Conservation (phyloP, 768 basidiomycete species). For the Austroboletus festivus region DNA sequence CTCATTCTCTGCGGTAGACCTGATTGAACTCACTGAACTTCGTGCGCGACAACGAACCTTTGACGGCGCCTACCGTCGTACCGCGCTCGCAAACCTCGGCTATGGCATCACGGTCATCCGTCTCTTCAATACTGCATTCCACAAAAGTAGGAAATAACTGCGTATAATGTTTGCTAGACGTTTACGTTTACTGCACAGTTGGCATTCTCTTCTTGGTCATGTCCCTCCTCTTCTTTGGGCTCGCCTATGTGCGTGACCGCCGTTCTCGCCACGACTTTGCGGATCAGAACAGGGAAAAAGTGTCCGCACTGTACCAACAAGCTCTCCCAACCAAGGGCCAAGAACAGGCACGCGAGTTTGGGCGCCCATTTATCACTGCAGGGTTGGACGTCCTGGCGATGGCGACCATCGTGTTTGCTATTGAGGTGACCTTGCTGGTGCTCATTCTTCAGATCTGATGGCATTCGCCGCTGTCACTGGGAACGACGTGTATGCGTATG, state of each 20-base stretch:
- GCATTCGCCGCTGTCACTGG: slow-evolving; percentile 14
- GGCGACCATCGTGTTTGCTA: slow-evolving; percentile 53
- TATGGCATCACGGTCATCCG: slow-evolving; percentile 73
- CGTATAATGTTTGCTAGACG: no score
- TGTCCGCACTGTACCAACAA: slow-evolving; percentile 25
- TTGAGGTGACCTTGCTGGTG: slow-evolving; percentile 65
- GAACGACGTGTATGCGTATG: no score
- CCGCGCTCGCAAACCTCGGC: slow-evolving; percentile 69
- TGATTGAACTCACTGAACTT: slow-evolving; percentile 66
- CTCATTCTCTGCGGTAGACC: slow-evolving; percentile 52
- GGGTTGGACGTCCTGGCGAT: slow-evolving; percentile 68
- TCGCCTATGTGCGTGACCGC: slow-evolving; percentile 58
- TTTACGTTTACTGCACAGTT: slow-evolving; percentile 27
- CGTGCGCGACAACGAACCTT: slow-evolving; percentile 81
- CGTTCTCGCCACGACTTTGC: slow-evolving; percentile 77
- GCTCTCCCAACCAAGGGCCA: slow-evolving; percentile 60
- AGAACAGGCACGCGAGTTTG: slow-evolving; percentile 60
- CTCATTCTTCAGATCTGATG: slow-evolving; percentile 46
- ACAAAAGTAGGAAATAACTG: slow-evolving; percentile 51
- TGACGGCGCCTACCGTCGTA: slow-evolving; percentile 77
- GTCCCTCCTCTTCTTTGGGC: slow-evolving; percentile 54
- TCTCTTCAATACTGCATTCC: slow-evolving; percentile 75
- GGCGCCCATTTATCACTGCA: slow-evolving; percentile 75
- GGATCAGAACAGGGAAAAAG: slow-evolving; percentile 44
- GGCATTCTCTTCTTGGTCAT: slow-evolving; percentile 66